phyloP scores from a whole-genome alignment of 331 rosid species.

The Erythrophleum ivorense region DNA sequence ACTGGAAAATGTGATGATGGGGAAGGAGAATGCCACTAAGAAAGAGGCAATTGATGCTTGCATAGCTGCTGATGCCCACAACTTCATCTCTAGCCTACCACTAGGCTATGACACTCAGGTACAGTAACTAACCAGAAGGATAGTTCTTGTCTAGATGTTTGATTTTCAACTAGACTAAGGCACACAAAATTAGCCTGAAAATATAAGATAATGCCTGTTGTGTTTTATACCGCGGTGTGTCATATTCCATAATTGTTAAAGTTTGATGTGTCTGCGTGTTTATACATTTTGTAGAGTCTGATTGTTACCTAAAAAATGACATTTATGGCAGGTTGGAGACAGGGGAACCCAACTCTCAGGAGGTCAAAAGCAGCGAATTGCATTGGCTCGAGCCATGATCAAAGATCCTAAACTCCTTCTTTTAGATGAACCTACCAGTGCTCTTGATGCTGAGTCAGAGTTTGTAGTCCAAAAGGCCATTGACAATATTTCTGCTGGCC shows the following conservation, averaged over 20 bases:
- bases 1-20: slow-evolving; percentile 89
- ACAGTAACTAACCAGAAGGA: not conserved
- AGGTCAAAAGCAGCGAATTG: slow-evolving; percentile 92
- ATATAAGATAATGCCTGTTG: not conserved
- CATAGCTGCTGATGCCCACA: slow-evolving; percentile 79
- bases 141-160: slow-evolving; percentile 3
- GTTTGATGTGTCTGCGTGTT: too few species aligned
- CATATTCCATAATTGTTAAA: too few species aligned
- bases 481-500: slow-evolving; percentile 73
- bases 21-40: slow-evolving; percentile 75
- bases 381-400: slow-evolving; percentile 87
- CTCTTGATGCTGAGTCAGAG: slow-evolving; percentile 88
- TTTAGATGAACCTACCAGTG: slow-evolving; percentile 92
- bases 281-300: not conserved
- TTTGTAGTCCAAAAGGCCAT: slow-evolving; percentile 76
- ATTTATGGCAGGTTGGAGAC: slow-evolving; percentile 74
- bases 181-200: not conserved
- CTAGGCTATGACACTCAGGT: slow-evolving; percentile 88
- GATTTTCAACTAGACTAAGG: not conserved
- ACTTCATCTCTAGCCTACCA: slow-evolving; percentile 75
- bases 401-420: slow-evolving; percentile 83
- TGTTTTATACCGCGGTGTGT: not conserved
- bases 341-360: slow-evolving; percentile 85
- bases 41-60: slow-evolving; percentile 87
- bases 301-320: slow-evolving; percentile 6